Conservation (phyloP, 305 asterid genomes). For the Striga hermonthica region DNA sequence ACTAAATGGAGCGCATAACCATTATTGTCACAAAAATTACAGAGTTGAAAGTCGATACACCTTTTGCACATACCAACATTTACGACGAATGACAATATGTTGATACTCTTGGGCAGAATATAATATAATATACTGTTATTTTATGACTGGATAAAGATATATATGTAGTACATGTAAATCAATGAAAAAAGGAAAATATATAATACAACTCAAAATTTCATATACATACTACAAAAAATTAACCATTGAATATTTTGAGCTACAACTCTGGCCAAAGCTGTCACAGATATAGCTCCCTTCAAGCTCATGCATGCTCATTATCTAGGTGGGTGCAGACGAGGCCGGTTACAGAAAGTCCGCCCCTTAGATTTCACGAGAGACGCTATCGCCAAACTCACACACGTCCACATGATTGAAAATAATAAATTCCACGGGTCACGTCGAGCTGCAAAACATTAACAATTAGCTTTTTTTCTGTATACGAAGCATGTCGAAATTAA, state of each 20-base stretch:
- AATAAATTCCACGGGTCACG: constrained; percentile 50
- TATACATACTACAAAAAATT: neutral
- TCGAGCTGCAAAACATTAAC: constrained; percentile 43
- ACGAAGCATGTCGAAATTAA: neutral
- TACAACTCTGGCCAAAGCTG: neutral
- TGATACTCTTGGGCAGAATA: too few species aligned
- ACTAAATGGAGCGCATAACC: too few species aligned
- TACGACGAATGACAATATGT: too few species aligned
- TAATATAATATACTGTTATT: too few species aligned
- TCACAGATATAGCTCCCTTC: neutral
- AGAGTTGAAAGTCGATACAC: too few species aligned
- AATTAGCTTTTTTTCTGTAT: constrained; percentile 10
- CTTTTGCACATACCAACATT: too few species aligned
- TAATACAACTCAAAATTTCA: too few species aligned
- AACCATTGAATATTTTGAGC: neutral
- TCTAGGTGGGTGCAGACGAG: constrained; percentile 71
- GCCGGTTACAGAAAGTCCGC: constrained; percentile 81
- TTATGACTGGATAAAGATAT: too few species aligned
- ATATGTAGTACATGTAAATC: too few species aligned
- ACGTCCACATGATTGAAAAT: constrained; percentile 69
- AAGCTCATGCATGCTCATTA: constrained; percentile 31
- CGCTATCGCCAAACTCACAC: constrained; percentile 60
- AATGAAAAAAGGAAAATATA: too few species aligned
- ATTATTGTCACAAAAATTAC: too few species aligned
- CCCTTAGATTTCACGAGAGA: constrained; percentile 70